Evolutionary conservation across 257 asterid genomes (phyloP), one percentile per base, ranked within the genome.

Genomic region (Perilla frutescens): DNA sequence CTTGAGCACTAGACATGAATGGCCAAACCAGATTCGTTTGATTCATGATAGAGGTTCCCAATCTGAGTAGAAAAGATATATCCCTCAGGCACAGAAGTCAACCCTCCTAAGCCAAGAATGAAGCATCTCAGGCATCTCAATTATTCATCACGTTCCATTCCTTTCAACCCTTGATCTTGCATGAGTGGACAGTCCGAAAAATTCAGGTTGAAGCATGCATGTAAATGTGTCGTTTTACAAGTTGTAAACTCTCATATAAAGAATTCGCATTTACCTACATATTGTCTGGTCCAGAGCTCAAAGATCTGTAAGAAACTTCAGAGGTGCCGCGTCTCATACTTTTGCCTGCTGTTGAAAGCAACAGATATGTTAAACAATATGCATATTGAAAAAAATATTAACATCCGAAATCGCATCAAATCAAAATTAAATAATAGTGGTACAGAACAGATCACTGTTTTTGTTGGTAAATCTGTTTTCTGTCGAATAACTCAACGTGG

Each of bases 51-150:
- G 59, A n/a, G 44, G 71, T 47, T 73, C 77, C 64, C 41, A 55
- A 66, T 74, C 44, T 11, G 20, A 66, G 48, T 34, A 73, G 62
- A 49, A 62, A 71, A 78, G 72, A 82, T 60, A 80, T 77, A 74
- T 77, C 81, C 54, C 77, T 64, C 69, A 76, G 51, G 62, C 34
- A 71, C 72, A 71, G 48, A 83, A 84, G 91, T 86, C 96, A 87
- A 84, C 89, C 83, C 82, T 79, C 78, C 34, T 62, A 76, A 81
- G 68, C 66, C 72, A 84, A 83, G 96, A 80, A 89, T 80, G 81
- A 76, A 74, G 86, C 87, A 85, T 73, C 78, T 57, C 76, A 76
- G 72, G 86, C 87, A 85, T 73, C 78, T 57, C 76, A 76, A 73
- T 71, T 70, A 57, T 71, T 67, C 51, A 44, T 43, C 68, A 48